A percentile compares a stretch with the other conserved stretches of the same genome.
Conservation (phyloP, 768 basidiomycete species). For the Phanerochaete sordida region DNA sequence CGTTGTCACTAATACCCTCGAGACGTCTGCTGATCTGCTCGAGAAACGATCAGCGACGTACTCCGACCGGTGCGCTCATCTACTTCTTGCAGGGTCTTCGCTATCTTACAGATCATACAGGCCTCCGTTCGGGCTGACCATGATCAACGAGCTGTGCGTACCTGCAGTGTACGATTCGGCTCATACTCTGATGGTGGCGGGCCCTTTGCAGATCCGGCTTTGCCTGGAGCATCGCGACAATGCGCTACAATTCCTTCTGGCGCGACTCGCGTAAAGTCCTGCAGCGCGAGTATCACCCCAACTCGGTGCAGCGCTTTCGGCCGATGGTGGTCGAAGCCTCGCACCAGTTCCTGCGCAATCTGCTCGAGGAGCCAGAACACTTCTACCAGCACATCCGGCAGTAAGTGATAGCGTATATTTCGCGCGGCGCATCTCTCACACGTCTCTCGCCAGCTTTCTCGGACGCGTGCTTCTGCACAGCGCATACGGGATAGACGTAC, state of each 20-base stretch:
- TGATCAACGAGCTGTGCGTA: slow-evolving; percentile 2
- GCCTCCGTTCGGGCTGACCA: slow-evolving; percentile 8
- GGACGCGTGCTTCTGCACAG: slow-evolving; percentile 31
- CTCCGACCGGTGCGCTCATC: slow-evolving; percentile 19
- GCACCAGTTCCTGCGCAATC: background rate
- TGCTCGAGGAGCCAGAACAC: background rate
- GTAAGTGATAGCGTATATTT: background rate
- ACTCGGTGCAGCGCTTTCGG: background rate
- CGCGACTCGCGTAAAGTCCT: background rate
- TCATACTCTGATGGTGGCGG: background rate
- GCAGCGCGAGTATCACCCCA: background rate
- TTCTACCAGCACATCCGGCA: slow-evolving; percentile 7
- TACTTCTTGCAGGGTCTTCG: too few relatives aligned
- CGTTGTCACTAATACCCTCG: slow-evolving; percentile 12
- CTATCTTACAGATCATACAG: too few relatives aligned
- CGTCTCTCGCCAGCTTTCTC: slow-evolving; percentile 23
- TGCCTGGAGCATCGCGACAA: background rate
- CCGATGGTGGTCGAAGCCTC: background rate
- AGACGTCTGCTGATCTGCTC: slow-evolving; percentile 15
- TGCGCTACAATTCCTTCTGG: background rate
- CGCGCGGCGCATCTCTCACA: background rate
- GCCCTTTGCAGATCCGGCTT: background rate
- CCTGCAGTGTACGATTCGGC: too few relatives aligned
- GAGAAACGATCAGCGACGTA: slow-evolving; percentile 19
- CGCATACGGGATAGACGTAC: slow-evolving; percentile 34